Base-by-base conservation (phyloP, 805 yeast species). In the Ogataea pini region DNA sequence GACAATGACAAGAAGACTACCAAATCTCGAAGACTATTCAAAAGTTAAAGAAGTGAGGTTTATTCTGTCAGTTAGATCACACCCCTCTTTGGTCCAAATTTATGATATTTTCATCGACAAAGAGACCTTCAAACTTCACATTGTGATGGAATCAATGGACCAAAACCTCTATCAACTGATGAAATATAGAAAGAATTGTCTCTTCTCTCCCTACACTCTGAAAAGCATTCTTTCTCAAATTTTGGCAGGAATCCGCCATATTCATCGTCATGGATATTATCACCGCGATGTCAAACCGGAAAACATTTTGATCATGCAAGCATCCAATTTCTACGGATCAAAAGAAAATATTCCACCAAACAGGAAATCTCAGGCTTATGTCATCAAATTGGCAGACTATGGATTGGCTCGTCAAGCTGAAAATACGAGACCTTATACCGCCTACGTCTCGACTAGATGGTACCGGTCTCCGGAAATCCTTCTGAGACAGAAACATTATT, bases 201-300 rank as follows among this genome's bases (percentile, higher is more conserved):
- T 71, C 1, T 83, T 89, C 51, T 77, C 88, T 2, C 72, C 77
- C 1, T 67, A 68, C 24, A 81, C 89, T 3, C 64, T 88, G 51
- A 82, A 76, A 58, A 80, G 89, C 40, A 82, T 89, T 37, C 64
- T 86, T 40, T 68, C 83, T 9, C 97, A 91, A 64, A 65, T 91
- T 1, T 70, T 89, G 48, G 74, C 78, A 47, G 99, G 94, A 3
- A 75, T 91, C 24, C 78, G 81, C 48, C 97, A 92, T 65, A 89
- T 92, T 47, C 99, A 89, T 60, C 63, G 67, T 22, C 70, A 75
- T 57, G 77, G 78, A 9, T 88, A 75, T 60, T 84, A 84, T 60
- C 98, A 92, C 65, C 78, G 99, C 48, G 99, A 92, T 71, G 76
- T 92, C 42, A 92, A 92, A 67, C 98, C 99, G 0, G 97, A 92